Evolutionary conservation across 768 basidiomycete species (phyloP), one percentile per base, ranked within the genome.

Genomic region (Floccularia luteovirens): DNA sequence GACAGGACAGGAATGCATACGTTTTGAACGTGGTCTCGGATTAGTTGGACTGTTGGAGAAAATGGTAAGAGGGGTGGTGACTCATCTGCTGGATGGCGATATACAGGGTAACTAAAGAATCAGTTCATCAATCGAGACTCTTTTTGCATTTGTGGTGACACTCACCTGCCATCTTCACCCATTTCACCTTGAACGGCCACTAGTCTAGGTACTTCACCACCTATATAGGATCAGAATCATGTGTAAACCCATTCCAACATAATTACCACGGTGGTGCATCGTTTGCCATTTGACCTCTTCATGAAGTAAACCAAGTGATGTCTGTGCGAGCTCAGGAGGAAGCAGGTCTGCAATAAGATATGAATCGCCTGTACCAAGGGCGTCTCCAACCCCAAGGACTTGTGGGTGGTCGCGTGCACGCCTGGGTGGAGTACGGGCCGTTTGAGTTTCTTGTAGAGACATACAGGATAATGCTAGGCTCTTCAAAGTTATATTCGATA

Each of bases 21-120:
- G 39, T 63, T 59, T 49, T 88, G 74, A 20, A 85, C 82, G 38
- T 74, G 68, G 24, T 70, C 61, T 4, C 77, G 79, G 46, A 90
- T 88, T 17, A 60, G 52, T 1, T 73, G 62, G 17, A 90, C 82
- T 0, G 81, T 85, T 0, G 77, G 72, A 3, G 83, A 77, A 62
- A 87, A 89, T 1, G 74, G 70, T 10, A 60, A 58, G 21, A 88
- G 67, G 2, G 75, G 70, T 20, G 87, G 87, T 0, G 83, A 83
- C 48, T 80, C 74, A 54, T 90, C 87, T 2, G 85, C 75, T 11
- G 88, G 88, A 54, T 89, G 85, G 24, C 88, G 77, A 56, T 90
- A 90, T 38, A 90, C 68, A 3, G 88, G 87, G 53, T 76, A 79
- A 49, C 82, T 38, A 37, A n/a, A 36, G 28, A n/a, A 24, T 33